These are phyloP conservation scores for Coemansia sp. DNA, from an alignment of 192 early-diverging fungal species.

Conservation along the genomic window DNA sequence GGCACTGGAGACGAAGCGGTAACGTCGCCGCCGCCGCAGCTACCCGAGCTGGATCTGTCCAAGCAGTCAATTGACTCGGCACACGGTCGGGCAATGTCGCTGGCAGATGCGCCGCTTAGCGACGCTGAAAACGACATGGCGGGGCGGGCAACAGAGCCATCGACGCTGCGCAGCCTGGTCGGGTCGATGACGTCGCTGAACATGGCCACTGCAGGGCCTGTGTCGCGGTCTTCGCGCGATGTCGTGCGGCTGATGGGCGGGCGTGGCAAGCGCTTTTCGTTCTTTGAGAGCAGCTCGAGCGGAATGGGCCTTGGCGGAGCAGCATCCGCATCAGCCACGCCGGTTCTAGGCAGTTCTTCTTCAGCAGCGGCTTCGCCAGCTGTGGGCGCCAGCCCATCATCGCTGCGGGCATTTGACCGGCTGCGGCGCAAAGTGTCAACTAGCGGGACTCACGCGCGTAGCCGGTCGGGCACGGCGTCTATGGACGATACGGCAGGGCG, in stretches of 20 bases:
- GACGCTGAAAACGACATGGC: background rate
- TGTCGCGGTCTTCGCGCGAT: conserved; percentile 45
- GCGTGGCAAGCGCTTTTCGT: conserved; percentile 53
- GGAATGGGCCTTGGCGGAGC: background rate
- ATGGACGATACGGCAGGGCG: conserved; percentile 43
- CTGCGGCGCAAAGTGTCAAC: conserved; percentile 55
- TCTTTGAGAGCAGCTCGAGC: conserved; percentile 38
- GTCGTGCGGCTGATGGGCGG: conserved; percentile 51
- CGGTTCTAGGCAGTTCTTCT: conserved; percentile 15
- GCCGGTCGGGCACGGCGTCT: conserved; percentile 38
- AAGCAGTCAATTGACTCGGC: conserved; percentile 42
- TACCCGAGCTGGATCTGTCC: conserved; percentile 49
- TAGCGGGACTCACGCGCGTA: conserved; percentile 36
- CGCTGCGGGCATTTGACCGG: conserved; percentile 46
- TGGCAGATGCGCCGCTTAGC: conserved; percentile 8
- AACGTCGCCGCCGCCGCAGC: conserved; percentile 41
- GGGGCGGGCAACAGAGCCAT: conserved; percentile 6
- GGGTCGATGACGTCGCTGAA: conserved; percentile 51
- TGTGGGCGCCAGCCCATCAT: conserved; percentile 36
- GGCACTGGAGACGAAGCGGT: background rate
- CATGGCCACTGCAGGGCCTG: conserved; percentile 24
- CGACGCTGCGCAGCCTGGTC: conserved; percentile 40
- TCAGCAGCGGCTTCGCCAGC: conserved; percentile 7
- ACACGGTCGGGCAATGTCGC: background rate
- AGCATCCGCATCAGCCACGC: conserved; percentile 7